phyloP scores from a whole-genome alignment of 108 stramenopile genomes.

The Stephanodiscus minutulus region DNA sequence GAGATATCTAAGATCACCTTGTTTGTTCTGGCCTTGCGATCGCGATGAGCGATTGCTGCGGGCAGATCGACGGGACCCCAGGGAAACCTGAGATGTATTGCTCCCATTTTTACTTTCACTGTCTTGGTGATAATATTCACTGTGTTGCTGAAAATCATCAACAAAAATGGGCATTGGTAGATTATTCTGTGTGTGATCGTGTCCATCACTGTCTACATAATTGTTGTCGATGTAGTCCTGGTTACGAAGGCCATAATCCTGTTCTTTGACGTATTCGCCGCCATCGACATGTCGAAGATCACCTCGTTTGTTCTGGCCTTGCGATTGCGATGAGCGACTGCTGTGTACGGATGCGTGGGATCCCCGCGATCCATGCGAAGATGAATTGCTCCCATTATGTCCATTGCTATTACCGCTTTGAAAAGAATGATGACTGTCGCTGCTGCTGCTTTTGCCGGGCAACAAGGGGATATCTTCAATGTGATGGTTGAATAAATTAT shows the following conservation, averaged over 20 bases:
- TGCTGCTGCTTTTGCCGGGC: background rate
- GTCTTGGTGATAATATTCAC: background rate
- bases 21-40: constrained; percentile 1
- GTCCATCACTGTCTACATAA: constrained; percentile 1
- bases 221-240: constrained; percentile 3
- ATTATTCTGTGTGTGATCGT: background rate
- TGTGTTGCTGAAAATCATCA: background rate
- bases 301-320: background rate
- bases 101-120: background rate
- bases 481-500: background rate
- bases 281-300: background rate
- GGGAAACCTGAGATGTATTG: background rate
- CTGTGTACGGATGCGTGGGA: background rate
- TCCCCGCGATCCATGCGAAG: background rate
- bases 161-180: background rate
- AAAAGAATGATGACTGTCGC: background rate
- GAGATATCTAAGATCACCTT: background rate
- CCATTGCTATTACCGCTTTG: background rate
- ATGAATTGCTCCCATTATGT: background rate
- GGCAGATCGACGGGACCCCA: background rate
- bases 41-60: background rate
- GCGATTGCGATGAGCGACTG: background rate
- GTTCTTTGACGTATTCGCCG: background rate
- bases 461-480: background rate
- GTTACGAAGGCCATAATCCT: background rate